These are phyloP conservation scores for Stephanodiscus minutulus DNA, from an alignment of 108 stramenopile genomes.

Conservation along the genomic window DNA sequence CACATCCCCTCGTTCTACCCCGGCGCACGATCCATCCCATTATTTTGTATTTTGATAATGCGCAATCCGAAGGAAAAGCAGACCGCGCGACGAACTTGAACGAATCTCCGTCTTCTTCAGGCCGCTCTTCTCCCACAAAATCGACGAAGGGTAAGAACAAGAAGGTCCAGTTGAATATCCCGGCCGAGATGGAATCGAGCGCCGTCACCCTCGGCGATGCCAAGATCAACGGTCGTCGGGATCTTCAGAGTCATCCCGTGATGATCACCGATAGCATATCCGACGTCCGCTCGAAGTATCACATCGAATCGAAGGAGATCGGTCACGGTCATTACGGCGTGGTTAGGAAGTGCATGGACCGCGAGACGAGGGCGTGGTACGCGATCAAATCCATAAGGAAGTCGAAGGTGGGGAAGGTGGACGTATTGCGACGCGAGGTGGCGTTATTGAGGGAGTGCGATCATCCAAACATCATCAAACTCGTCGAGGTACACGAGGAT, in stretches of 20 bases:
- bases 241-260: slow-evolving; percentile 52
- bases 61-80: not conserved
- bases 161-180: not conserved
- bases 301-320: slow-evolving; percentile 86
- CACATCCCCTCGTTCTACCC: not conserved
- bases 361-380: slow-evolving; percentile 81
- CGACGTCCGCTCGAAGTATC: slow-evolving; percentile 84
- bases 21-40: not conserved
- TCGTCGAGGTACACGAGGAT: slow-evolving; percentile 91
- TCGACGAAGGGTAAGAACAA: slow-evolving; percentile 3
- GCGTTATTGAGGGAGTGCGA: slow-evolving; percentile 82
- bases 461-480: slow-evolving; percentile 89
- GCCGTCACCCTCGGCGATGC: slow-evolving; percentile 40
- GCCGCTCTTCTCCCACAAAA: not conserved
- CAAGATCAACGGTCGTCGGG: slow-evolving; percentile 44
- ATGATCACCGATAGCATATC: slow-evolving; percentile 82
- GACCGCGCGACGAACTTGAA: not conserved
- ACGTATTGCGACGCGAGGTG: slow-evolving; percentile 88
- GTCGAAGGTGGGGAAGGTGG: slow-evolving; percentile 85
- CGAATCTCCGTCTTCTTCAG: not conserved
- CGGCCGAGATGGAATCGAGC: slow-evolving; percentile 19
- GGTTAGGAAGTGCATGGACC: slow-evolving; percentile 90
- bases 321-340: slow-evolving; percentile 93
- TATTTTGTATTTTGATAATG: not conserved
- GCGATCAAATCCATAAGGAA: slow-evolving; percentile 93